These are phyloP conservation scores for Nepenthes mirabilis DNA, from an alignment of 148 eudicot species.

Conservation along the genomic window DNA sequence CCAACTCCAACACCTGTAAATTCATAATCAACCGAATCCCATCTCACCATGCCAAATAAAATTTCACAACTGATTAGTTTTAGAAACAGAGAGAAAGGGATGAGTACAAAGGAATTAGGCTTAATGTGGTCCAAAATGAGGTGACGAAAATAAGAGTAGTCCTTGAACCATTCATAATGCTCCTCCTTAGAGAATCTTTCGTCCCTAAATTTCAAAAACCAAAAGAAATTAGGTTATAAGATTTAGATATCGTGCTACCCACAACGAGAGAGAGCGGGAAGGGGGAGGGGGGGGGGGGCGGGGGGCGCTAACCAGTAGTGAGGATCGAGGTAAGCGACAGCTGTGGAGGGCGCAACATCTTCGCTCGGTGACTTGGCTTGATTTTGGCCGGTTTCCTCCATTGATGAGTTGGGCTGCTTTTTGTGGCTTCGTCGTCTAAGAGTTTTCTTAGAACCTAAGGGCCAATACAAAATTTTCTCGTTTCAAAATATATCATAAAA, in stretches of 20 bases:
- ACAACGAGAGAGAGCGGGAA: not conserved
- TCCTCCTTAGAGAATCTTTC: constrained; percentile 69
- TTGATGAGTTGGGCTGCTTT: not conserved
- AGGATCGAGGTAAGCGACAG: constrained; percentile 64
- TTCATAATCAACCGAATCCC: not conserved
- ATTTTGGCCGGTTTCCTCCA: constrained; percentile 8
- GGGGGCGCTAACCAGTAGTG: constrained; percentile 48
- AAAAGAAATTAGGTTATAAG: not conserved
- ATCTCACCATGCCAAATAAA: not conserved
- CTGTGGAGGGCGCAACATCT: constrained; percentile 43
- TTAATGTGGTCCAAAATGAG: constrained; percentile 55
- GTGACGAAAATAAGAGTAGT: constrained; percentile 86
- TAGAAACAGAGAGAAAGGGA: constrained; percentile 6
- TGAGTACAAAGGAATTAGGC: constrained; percentile 49
- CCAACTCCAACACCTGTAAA: constrained; percentile 75
- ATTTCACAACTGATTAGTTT: not conserved
- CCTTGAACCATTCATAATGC: constrained; percentile 95
- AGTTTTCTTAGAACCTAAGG: no score
- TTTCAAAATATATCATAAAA: no score
- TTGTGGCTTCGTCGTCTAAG: no score
- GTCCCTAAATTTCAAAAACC: constrained; percentile 35
- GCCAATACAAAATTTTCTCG: no score
- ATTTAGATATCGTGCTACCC: not conserved
- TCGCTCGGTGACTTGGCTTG: constrained; percentile 6
- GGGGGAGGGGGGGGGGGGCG: not conserved